These are phyloP conservation scores for Paraphoma chrysanthemicola DNA, from an alignment of 2,329 filamentous ascomycete genomes.

Conservation along the genomic window DNA sequence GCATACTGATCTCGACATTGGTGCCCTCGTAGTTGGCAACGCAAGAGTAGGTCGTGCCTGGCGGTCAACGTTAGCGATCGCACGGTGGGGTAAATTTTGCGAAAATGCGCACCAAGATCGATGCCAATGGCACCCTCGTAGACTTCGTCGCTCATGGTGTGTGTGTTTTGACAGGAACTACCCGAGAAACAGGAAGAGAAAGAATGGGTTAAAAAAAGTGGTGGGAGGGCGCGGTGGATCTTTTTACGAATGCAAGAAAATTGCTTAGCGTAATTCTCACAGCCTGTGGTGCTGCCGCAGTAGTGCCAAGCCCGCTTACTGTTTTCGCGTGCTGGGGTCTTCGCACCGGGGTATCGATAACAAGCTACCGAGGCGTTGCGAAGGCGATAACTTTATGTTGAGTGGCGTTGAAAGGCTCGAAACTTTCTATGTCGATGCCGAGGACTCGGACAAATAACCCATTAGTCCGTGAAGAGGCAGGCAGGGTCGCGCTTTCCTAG, in stretches of 20 bases:
- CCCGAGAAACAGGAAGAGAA: conserved; percentile 35
- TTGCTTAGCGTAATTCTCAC: neutral
- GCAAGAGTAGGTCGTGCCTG: conserved; percentile 99
- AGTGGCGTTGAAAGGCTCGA: too few relatives aligned
- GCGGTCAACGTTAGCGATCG: conserved; percentile 42
- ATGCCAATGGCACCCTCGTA: conserved; percentile 99
- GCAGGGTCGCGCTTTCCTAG: too few relatives aligned
- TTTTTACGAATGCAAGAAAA: conserved; percentile 18
- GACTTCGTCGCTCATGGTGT: conserved; percentile 92
- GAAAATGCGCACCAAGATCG: conserved; percentile 79
- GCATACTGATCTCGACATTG: conserved; percentile 97
- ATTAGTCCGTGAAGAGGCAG: too few relatives aligned
- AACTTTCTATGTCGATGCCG: too few relatives aligned
- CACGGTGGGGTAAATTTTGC: conserved; percentile 36
- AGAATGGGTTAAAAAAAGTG: conserved; percentile 40
- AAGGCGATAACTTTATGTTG: neutral
- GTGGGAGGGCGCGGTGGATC: conserved; percentile 32
- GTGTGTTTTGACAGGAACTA: conserved; percentile 39
- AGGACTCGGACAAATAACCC: neutral
- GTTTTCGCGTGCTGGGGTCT: neutral
- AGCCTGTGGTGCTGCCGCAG: neutral
- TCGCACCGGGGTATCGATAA: neutral
- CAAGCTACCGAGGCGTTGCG: neutral
- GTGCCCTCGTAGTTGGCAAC: conserved; percentile 99
- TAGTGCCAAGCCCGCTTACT: neutral